A percentile compares a stretch with the other conserved stretches of the same genome.
Conservation (phyloP, 1,284 basidiomycete genomes). For the Tremellales sp. region DNA sequence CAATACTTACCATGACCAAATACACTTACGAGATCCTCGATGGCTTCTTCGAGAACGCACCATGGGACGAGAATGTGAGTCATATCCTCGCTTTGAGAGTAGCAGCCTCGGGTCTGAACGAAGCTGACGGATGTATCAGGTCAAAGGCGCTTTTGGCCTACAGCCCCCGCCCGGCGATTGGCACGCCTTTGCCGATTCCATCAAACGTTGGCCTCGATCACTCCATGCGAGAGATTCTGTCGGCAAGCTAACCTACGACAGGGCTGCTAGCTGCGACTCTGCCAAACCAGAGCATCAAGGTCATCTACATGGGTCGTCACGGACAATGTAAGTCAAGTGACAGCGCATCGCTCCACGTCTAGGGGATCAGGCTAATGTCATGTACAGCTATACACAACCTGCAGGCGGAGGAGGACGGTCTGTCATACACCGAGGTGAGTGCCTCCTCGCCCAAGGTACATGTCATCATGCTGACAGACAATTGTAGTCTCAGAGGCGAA, state of each 20-base stretch:
- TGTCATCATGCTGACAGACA: not conserved
- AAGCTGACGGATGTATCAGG: constrained; percentile 12
- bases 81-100: not conserved
- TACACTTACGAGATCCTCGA: constrained; percentile 23
- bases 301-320: constrained; percentile 33
- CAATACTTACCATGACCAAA: constrained; percentile 4
- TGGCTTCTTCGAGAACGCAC: constrained; percentile 22
- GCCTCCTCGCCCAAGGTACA: too few relatives aligned
- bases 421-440: not conserved
- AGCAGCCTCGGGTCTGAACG: not conserved
- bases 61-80: constrained; percentile 30
- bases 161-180: constrained; percentile 16
- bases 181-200: constrained; percentile 15
- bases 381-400: not conserved
- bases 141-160: constrained; percentile 23
- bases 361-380: constrained; percentile 6
- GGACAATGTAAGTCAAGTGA: constrained; percentile 22
- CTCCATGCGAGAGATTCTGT: too few relatives aligned
- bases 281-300: constrained; percentile 28
- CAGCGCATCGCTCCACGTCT: not conserved
- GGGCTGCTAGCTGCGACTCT: constrained; percentile 17
- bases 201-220: constrained; percentile 14
- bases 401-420: not conserved
- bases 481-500: too few relatives aligned
- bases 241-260: too few relatives aligned